Conservation (phyloP, 352 stramenopile genomes). For the Phytophthora agathidicida region DNA sequence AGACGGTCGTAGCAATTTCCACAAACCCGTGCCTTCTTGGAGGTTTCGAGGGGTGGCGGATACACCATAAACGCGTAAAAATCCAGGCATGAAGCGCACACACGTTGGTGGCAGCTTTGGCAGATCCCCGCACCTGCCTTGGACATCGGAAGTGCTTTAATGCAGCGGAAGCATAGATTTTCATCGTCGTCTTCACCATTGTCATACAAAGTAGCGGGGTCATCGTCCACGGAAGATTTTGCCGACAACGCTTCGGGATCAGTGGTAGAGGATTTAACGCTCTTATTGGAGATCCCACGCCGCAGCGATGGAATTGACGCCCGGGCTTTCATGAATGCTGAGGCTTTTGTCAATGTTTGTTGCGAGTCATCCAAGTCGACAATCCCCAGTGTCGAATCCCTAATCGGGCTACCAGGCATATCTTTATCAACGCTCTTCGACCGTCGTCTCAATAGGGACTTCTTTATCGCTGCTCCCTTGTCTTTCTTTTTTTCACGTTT, state of each 20-base stretch:
- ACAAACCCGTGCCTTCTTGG: slow-evolving; percentile 70
- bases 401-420: slow-evolving; percentile 33
- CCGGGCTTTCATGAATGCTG: slow-evolving; percentile 35
- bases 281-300: slow-evolving; percentile 33
- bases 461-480: slow-evolving; percentile 24
- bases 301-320: slow-evolving; percentile 38
- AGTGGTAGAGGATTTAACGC: slow-evolving; percentile 12
- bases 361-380: slow-evolving; percentile 27
- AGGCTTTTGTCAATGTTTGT: slow-evolving; percentile 19
- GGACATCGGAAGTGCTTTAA: slow-evolving; percentile 38
- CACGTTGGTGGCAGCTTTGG: slow-evolving; percentile 69
- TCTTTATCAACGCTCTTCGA: slow-evolving; percentile 55
- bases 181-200: slow-evolving; percentile 58
- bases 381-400: slow-evolving; percentile 21
- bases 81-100: slow-evolving; percentile 59
- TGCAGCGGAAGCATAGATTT: slow-evolving; percentile 69
- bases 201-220: slow-evolving; percentile 33
- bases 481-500: slow-evolving; percentile 43
- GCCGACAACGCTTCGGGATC: slow-evolving; percentile 21
- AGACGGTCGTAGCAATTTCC: slow-evolving; percentile 70
- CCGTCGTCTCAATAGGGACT: slow-evolving; percentile 39
- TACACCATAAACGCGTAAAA: slow-evolving; percentile 80
- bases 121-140: slow-evolving; percentile 35
- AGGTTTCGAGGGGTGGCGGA: slow-evolving; percentile 62
- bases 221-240: slow-evolving; percentile 26